These are phyloP conservation scores for Nannochloropsis gaditana DNA, from an alignment of 108 stramenopile species.

Conservation along the genomic window DNA sequence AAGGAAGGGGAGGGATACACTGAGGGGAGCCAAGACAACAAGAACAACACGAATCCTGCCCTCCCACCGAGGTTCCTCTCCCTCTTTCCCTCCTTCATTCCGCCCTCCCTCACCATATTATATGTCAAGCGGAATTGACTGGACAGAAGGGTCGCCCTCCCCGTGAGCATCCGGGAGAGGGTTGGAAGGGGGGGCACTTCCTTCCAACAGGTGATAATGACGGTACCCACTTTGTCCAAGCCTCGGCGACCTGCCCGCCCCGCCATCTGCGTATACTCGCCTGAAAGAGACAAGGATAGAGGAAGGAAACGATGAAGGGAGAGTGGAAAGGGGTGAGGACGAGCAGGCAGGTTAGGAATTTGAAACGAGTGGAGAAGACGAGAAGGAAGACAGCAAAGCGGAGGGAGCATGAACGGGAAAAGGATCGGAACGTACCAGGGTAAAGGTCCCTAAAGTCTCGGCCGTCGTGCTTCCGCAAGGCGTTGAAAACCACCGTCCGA, in stretches of 20 bases:
- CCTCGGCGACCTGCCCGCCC: conserved; percentile 94
- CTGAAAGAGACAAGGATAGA: conserved; percentile 28
- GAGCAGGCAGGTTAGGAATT: neutral
- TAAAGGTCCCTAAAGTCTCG: conserved; percentile 24
- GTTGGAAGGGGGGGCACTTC: conserved; percentile 30
- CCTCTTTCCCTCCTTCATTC: neutral
- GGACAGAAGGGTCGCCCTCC: conserved; percentile 70
- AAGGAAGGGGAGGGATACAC: too few species aligned
- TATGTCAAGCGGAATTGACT: conserved; percentile 92
- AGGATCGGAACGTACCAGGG: neutral
- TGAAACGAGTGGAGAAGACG: neutral
- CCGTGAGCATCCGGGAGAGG: conserved; percentile 70
- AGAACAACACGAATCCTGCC: neutral
- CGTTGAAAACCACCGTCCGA: conserved; percentile 83
- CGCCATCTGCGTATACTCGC: conserved; percentile 97
- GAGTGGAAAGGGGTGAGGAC: neutral
- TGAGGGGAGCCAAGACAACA: too few species aligned
- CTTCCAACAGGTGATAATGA: conserved; percentile 53
- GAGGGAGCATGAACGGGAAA: neutral
- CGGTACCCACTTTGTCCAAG: conserved; percentile 81
- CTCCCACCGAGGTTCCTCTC: neutral
- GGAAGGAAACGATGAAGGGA: neutral
- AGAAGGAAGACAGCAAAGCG: neutral
- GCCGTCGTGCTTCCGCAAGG: conserved; percentile 68
- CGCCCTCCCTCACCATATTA: conserved; percentile 64